Evolutionary conservation across 768 basidiomycete genomes (phyloP).

Genomic region (Suillus subalutaceus): DNA sequence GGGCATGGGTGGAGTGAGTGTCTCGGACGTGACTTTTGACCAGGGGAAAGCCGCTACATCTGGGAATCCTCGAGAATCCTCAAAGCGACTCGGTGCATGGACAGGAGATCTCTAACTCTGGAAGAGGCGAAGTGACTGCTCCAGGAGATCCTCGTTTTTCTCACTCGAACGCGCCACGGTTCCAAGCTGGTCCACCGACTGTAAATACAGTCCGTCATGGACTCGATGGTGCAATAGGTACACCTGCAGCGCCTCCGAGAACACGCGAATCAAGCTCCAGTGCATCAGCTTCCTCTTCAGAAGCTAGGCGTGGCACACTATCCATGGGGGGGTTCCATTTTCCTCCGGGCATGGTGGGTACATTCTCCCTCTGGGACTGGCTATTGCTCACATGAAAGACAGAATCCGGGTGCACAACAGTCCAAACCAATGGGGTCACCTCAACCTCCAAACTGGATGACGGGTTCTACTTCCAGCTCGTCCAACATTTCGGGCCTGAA

Average conservation of each 20-base stretch:
- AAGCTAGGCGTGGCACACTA: slow-evolving; percentile 32
- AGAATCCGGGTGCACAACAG: slow-evolving; percentile 19
- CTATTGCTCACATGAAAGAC: neutral
- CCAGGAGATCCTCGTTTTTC: neutral
- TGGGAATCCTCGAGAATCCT: neutral
- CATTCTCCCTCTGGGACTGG: neutral
- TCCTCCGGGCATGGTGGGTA: slow-evolving; percentile 47
- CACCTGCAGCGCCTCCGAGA: neutral
- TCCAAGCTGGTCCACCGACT: neutral
- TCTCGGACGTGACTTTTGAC: slow-evolving; percentile 10
- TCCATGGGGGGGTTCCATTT: slow-evolving; percentile 55
- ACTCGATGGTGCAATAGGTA: neutral
- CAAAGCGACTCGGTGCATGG: neutral
- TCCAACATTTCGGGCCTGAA: slow-evolving; percentile 28
- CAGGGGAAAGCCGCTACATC: neutral
- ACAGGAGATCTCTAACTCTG: neutral
- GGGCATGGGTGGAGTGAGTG: slow-evolving; percentile 26
- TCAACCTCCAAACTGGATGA: slow-evolving; percentile 15
- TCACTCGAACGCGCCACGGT: neutral
- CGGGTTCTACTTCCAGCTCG: slow-evolving; percentile 14
- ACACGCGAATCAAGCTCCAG: neutral
- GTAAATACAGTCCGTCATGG: neutral
- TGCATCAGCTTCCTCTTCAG: slow-evolving; percentile 2
- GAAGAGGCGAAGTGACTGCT: neutral
- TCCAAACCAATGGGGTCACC: slow-evolving; percentile 11